Evolutionary conservation across 164 flowering plant genomes (phyloP).

Genomic region (Vitis labrusca): DNA sequence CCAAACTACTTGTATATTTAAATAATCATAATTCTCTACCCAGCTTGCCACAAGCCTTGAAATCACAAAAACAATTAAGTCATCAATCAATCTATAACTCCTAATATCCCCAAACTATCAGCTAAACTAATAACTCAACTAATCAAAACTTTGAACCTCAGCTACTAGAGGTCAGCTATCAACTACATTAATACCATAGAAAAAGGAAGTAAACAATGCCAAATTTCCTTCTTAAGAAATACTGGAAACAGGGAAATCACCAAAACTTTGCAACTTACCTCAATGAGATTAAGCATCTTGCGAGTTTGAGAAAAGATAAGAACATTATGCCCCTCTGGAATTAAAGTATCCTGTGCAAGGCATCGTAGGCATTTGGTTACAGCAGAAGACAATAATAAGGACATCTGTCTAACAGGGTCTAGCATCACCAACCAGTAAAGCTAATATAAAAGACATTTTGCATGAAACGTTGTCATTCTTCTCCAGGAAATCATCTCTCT

Average conservation of each 20-base stretch:
- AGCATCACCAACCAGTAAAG: slow-evolving; percentile 65
- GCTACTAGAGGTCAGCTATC: no score
- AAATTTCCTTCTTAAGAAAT: neutral
- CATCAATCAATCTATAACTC: no score
- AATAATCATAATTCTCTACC: no score
- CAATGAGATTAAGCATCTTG: slow-evolving; percentile 89
- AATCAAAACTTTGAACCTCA: no score
- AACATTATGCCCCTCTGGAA: slow-evolving; percentile 79
- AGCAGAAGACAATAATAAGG: neutral
- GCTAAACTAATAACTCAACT: no score
- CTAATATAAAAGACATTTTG: slow-evolving; percentile 84
- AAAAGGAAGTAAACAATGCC: no score
- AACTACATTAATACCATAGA: no score
- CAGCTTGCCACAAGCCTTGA: no score
- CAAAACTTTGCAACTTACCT: slow-evolving; percentile 44
- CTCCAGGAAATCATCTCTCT: slow-evolving; percentile 41
- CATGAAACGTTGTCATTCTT: slow-evolving; percentile 68
- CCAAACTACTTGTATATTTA: no score
- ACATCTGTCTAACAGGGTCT: neutral
- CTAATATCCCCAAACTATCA: no score
- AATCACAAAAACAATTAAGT: no score
- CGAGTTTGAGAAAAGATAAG: slow-evolving; percentile 97
- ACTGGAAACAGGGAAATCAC: neutral
- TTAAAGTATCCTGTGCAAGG: slow-evolving; percentile 57
- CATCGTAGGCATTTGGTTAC: neutral